phyloP scores from a whole-genome alignment of 2,329 filamentous ascomycete genomes.

The Aspergillus fijiensis region DNA sequence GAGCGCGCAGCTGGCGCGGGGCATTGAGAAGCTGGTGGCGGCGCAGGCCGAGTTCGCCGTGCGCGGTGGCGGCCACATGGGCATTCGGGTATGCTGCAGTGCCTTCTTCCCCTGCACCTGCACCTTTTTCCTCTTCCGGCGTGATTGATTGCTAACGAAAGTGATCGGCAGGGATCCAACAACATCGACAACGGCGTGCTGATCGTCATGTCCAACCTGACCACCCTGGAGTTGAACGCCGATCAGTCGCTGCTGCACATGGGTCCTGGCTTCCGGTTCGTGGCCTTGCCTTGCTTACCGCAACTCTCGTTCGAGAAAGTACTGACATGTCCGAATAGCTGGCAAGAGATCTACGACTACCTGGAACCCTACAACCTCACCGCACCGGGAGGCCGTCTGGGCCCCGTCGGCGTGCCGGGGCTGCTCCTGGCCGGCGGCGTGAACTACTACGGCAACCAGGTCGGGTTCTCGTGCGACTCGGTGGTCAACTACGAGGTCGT shows the following conservation, averaged over 20 bases:
- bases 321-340: conserved; percentile 17
- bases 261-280: conserved; percentile 29
- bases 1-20: conserved; percentile 26
- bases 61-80: conserved; percentile 38
- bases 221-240: conserved; percentile 26
- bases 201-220: conserved; percentile 34
- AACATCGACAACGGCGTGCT: conserved; percentile 37
- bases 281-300: neutral
- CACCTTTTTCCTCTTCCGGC: too few species aligned
- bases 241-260: conserved; percentile 31
- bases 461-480: conserved; percentile 30
- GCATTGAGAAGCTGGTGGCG: conserved; percentile 21
- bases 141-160: neutral
- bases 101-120: neutral
- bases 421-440: conserved; percentile 31
- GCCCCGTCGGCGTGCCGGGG: conserved; percentile 32
- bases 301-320: neutral
- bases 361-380: conserved; percentile 22
- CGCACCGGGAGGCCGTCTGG: conserved; percentile 28
- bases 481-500: conserved; percentile 38
- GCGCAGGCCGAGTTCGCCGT: conserved; percentile 32
- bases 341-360: conserved; percentile 37
- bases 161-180: conserved; percentile 27
- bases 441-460: conserved; percentile 31
- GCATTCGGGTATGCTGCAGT: conserved; percentile 24